Percentiles rank a stretch among this genome's conserved stretches.
Conservation (phyloP, 176 grass and related monocot species). For the Neostapfia colusana region DNA sequence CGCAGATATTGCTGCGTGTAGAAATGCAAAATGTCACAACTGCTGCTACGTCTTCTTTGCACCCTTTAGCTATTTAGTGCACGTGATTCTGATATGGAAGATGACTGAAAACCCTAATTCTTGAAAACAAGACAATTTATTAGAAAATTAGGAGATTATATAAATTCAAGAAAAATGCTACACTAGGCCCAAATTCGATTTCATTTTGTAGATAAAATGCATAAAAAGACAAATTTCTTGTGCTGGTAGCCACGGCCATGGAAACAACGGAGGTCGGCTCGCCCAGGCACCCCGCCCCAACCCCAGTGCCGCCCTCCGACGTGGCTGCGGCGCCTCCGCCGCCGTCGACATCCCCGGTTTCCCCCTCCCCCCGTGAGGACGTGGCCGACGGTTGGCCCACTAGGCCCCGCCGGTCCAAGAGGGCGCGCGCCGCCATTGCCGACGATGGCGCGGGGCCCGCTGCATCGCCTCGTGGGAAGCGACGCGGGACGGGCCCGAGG, state of each 20-base stretch:
- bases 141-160: no score
- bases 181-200: not conserved
- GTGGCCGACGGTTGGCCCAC: not conserved
- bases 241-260: not conserved
- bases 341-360: not conserved
- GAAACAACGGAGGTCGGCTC: not conserved
- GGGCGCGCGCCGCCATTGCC: not conserved
- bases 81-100: no score
- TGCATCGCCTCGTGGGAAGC: not conserved
- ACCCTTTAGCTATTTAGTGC: no score
- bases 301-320: not conserved
- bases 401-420: slow-evolving; percentile 9
- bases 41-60: not conserved
- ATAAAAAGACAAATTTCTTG: not conserved
- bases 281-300: not conserved
- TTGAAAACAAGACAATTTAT: no score
- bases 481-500: not conserved
- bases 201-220: not conserved
- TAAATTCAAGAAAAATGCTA: not conserved
- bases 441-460: not conserved
- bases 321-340: not conserved
- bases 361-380: not conserved
- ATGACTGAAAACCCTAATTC: no score
- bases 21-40: not conserved
- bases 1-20: not conserved